Evolutionary conservation across 1,284 basidiomycete genomes (phyloP).

Genomic region (Xanthoconium separans): DNA sequence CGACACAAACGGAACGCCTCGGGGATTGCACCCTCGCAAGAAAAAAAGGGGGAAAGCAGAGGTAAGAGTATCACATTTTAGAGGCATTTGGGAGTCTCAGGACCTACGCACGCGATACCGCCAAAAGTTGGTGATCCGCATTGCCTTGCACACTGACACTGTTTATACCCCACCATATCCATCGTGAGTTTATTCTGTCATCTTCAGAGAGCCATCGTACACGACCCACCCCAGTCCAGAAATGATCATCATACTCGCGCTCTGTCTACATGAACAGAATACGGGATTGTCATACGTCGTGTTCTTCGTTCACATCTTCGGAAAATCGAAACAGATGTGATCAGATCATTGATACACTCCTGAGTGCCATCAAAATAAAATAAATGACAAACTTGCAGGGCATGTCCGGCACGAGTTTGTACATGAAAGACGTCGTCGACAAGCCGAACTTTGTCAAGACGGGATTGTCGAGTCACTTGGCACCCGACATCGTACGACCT

Average conservation of each 20-base stretch:
- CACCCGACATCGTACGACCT: slow-evolving; percentile 67
- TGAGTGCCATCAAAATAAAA: slow-evolving; percentile 76
- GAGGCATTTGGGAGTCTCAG: slow-evolving; percentile 78
- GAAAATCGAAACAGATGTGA: slow-evolving; percentile 63
- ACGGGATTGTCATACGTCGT: not conserved
- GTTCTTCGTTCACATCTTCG: slow-evolving; percentile 28
- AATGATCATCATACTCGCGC: slow-evolving; percentile 83
- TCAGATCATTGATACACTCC: slow-evolving; percentile 66
- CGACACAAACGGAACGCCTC: no score
- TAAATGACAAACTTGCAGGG: no score
- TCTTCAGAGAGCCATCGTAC: not conserved
- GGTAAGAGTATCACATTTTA: slow-evolving; percentile 89
- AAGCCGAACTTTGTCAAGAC: slow-evolving; percentile 79
- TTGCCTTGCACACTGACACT: slow-evolving; percentile 92
- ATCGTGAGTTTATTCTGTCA: slow-evolving; percentile 51
- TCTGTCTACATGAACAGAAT: slow-evolving; percentile 52
- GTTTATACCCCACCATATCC: slow-evolving; percentile 81
- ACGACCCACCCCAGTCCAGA: slow-evolving; percentile 88
- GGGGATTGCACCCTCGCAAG: no score
- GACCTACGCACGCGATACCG: slow-evolving; percentile 79
- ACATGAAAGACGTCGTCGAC: slow-evolving; percentile 88
- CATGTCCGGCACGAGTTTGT: slow-evolving; percentile 72
- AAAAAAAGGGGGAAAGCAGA: no score
- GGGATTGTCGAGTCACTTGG: slow-evolving; percentile 71
- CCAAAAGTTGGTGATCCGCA: slow-evolving; percentile 67